Evolutionary conservation across 257 asterid species (phyloP), one percentile per base, ranked within the genome.

Genomic region (Jasminum sambac): DNA sequence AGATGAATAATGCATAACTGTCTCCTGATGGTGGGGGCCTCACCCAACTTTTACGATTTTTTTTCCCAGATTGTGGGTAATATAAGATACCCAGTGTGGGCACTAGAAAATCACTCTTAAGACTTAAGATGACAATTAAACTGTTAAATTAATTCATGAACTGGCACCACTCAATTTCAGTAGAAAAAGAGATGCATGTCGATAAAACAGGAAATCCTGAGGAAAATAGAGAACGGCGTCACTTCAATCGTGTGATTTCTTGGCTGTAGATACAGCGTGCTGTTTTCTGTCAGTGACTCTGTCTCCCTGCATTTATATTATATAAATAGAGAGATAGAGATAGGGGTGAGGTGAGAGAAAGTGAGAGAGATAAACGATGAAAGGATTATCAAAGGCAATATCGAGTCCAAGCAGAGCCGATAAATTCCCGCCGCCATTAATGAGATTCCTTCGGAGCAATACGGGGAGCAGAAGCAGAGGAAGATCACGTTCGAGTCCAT

Each of bases 351-450:
- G 13, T 16, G 34, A 6, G 16, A 14, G 30, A 13, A 3, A 41
- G 46, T 16, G 58, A 48, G 0, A 7, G 25, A 0, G 40, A 43
- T 19, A 39, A 66, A 70, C 62, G 30, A 82, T 79, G 84, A 83
- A 72, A 60, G 48, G 63, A 66, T 72, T 46, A 52, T 41, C 77
- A 52, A 83, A 72, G 48, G 72, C 87, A 37, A 63, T 79, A 26
- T 83, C 87, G 21, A 83, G 87, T 75, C 87, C 87, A 8, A 14
- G 79, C 17, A 71, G 87, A 73, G 67, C 79, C 10, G 87, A 80
- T 9, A 83, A 77, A 64, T 80, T 83, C 67, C 81, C 81, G 14
- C 83, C 85, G 17, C 87, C 87, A 46, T 72, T 83, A 64, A 75
- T 80, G 81, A 72, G 87, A 63, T 83, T 83, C 61, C 68, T 83